These are phyloP conservation scores for Esteya vermicola DNA, from an alignment of 2,329 filamentous ascomycete species.

Conservation along the genomic window DNA sequence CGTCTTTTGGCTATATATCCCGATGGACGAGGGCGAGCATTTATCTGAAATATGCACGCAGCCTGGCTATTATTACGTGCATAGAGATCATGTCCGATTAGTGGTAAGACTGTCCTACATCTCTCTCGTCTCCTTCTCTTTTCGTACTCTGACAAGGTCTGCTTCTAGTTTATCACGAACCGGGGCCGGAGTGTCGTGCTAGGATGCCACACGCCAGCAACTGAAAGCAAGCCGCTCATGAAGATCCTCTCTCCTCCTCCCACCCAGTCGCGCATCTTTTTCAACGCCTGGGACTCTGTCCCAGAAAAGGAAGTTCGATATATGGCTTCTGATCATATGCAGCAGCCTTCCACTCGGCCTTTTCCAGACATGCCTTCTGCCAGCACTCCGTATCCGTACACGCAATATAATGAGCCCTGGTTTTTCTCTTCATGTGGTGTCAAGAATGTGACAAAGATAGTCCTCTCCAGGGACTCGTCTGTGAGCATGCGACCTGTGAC, in stretches of 20 bases:
- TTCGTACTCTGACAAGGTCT: not conserved
- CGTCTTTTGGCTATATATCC: not conserved
- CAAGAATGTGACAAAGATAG: not conserved
- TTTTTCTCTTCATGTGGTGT: not conserved
- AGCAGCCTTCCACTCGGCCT: not conserved
- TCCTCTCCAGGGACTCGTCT: not conserved
- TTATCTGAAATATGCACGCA: not conserved
- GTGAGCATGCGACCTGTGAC: not conserved
- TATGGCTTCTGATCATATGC: not conserved
- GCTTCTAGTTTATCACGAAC: not conserved
- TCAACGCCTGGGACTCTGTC: not conserved
- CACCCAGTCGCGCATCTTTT: not conserved
- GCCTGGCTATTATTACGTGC: not conserved
- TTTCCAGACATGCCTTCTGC: not conserved
- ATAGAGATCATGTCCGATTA: not conserved
- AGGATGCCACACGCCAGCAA: not conserved
- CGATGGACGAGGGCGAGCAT: not conserved
- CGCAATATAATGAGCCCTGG: not conserved
- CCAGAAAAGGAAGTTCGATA: not conserved
- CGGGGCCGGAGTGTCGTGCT: not conserved
- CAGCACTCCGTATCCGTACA: not conserved
- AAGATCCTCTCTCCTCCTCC: not conserved
- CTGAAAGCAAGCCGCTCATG: not conserved
- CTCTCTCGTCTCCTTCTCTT: too few species aligned
- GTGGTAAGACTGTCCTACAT: not conserved